These are phyloP conservation scores for Hyaloscypha finlandica DNA, from an alignment of 495 filamentous ascomycete genomes.

Conservation along the genomic window DNA sequence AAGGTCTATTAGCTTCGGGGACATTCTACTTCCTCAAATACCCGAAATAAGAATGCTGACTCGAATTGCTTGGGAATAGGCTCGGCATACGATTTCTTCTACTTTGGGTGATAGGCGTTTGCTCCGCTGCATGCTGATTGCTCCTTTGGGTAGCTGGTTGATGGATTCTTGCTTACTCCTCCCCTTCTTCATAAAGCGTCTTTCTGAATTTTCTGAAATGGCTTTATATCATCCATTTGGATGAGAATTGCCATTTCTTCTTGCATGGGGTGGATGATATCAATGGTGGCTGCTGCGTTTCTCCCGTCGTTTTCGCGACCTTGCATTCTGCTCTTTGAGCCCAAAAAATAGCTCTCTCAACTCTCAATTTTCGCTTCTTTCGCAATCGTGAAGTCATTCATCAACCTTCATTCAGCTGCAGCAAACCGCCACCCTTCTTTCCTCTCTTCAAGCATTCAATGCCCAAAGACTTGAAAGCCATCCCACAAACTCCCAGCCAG, in stretches of 20 bases:
- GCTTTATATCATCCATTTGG: background rate
- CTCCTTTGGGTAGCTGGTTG: background rate
- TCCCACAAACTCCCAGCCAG: constrained; percentile 7
- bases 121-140: background rate
- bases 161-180: background rate
- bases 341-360: background rate
- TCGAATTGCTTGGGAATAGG: background rate
- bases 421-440: background rate
- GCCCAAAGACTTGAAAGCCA: constrained; percentile 12
- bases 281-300: background rate
- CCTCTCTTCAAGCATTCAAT: background rate
- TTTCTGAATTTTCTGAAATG: background rate
- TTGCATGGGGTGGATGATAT: background rate
- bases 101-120: background rate
- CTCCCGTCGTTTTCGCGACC: background rate
- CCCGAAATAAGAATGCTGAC: too few species aligned
- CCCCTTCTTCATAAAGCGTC: background rate
- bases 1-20: too few species aligned
- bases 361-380: background rate
- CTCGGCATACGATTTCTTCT: background rate
- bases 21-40: too few species aligned
- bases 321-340: background rate
- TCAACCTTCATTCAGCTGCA: background rate
- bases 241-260: background rate
- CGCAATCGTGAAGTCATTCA: background rate